Evolutionary conservation across 1,284 basidiomycete species (phyloP), one percentile per base, ranked within the genome.

Genomic region (Phenoliferia sp.): DNA sequence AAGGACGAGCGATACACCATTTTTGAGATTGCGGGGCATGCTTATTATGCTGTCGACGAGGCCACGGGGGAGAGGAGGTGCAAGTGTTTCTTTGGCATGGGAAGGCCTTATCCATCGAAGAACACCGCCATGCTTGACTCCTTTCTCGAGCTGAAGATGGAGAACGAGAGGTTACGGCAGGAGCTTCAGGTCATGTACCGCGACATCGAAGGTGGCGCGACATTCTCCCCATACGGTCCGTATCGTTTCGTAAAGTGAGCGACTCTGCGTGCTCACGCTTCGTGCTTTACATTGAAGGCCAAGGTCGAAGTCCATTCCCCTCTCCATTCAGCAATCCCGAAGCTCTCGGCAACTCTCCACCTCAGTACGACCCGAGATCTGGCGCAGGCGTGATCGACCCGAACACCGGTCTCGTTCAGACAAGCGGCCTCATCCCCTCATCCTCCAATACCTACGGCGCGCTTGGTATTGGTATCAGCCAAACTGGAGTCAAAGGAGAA

Each of bases 61-160:
- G n/a, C 39, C 26, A 63, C 39, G 10, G 61, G 44, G 0, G 31
- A 44, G 28, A 59, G 26, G n/a, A 50, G 26, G 29, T 72, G 67
- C 66, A 83, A 82, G 69, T 89, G 85, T 73, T 84, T 89, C 78
- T 87, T 91, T 73, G 84, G 84, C 19, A 84, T 86, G 74, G 88
- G 88, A n/a, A 86, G 86, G 73, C 88, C 89, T 3, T 89, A 88
- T 77, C 88, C 89, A 17, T 86, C 86, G 73, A 84, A 87, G 69
- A 89, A 88, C 74, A 84, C 80, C 31, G 85, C 87, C 48, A 86
- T 87, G 89, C 80, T 91, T 44, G 87, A 90, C 75, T 87, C 87
- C 4, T 87, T 88, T 75, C 78, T 91, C 48, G 89, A 91, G 74
- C 83, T 90, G 65, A 90, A 89, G 77, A 82, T 86, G 63, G 88